Percentiles rank a stretch among this genome's conserved stretches.
Conservation (phyloP, 139 green algal genomes). For the Chlorella sp. region DNA sequence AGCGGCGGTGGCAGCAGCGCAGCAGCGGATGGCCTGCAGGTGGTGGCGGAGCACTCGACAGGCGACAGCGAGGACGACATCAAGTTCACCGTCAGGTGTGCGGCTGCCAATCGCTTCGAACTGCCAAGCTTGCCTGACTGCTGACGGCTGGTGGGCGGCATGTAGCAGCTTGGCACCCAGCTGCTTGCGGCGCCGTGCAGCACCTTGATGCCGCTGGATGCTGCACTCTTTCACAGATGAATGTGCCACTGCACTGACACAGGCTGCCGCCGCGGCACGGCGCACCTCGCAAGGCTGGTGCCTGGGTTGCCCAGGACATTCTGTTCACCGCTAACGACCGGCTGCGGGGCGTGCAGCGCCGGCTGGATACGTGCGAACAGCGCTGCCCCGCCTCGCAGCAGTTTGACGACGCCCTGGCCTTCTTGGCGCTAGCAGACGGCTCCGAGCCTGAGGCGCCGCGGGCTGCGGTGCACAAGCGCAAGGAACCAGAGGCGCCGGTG, state of each 20-base stretch:
- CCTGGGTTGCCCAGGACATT: constrained; percentile 20
- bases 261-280: constrained; percentile 12
- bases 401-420: neutral
- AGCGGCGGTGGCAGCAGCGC: too few relatives aligned
- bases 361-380: constrained; percentile 5
- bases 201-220: too few relatives aligned
- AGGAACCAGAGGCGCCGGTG: neutral
- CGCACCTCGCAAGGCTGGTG: neutral
- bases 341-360: neutral
- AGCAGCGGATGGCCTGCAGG: neutral
- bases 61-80: neutral
- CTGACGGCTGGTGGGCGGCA: too few relatives aligned
- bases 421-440: neutral
- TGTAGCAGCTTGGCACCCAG: too few relatives aligned
- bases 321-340: neutral
- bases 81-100: neutral
- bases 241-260: neutral
- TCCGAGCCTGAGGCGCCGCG: neutral
- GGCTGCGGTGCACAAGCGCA: constrained; percentile 3
- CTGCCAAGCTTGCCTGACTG: too few relatives aligned
- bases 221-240: neutral
- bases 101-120: too few relatives aligned
- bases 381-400: constrained; percentile 16
- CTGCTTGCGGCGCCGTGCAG: too few relatives aligned
- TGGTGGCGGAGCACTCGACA: neutral